A percentile compares a stretch with the other conserved stretches of the same genome.
These are phyloP conservation scores for Suillus cothurnatus DNA, from an alignment of 768 basidiomycete genomes.

Conservation along the genomic window DNA sequence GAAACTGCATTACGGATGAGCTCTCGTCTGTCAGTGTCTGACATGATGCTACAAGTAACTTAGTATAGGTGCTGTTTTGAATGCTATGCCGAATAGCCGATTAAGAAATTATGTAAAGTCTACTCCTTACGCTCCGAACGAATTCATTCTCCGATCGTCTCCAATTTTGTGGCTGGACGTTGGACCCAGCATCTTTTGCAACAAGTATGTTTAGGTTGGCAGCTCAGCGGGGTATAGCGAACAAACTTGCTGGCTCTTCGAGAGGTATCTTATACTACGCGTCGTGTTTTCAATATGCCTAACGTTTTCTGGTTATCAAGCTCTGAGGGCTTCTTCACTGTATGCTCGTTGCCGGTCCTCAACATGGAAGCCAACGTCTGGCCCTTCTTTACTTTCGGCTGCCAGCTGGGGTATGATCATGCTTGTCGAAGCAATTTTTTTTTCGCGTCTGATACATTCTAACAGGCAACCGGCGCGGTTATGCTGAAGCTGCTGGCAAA, in stretches of 20 bases:
- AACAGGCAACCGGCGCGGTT: constrained; percentile 48
- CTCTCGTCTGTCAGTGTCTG: constrained; percentile 64
- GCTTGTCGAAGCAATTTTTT: constrained; percentile 23
- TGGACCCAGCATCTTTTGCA: constrained; percentile 8
- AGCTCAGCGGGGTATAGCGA: constrained; percentile 22
- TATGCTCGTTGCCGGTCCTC: constrained; percentile 19
- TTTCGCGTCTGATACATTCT: neutral
- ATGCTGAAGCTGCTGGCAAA: constrained; percentile 64
- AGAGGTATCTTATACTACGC: constrained; percentile 10
- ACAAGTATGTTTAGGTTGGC: constrained; percentile 34
- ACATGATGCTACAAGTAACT: constrained; percentile 34
- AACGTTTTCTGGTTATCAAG: neutral
- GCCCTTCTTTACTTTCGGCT: constrained; percentile 9
- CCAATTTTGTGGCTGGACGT: constrained; percentile 16
- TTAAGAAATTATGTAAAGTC: constrained; percentile 2
- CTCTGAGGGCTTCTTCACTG: constrained; percentile 13
- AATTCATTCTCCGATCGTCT: constrained; percentile 31
- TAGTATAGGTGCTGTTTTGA: neutral
- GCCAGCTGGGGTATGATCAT: constrained; percentile 26
- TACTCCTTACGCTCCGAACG: constrained; percentile 10
- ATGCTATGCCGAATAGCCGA: neutral
- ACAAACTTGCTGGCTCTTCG: constrained; percentile 17
- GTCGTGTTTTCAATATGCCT: neutral
- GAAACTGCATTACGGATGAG: constrained; percentile 79
- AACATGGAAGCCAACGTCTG: constrained; percentile 13